Evolutionary conservation across 2,329 filamentous ascomycete species (phyloP).

Genomic region (Aspergillus pseudotamarii): DNA sequence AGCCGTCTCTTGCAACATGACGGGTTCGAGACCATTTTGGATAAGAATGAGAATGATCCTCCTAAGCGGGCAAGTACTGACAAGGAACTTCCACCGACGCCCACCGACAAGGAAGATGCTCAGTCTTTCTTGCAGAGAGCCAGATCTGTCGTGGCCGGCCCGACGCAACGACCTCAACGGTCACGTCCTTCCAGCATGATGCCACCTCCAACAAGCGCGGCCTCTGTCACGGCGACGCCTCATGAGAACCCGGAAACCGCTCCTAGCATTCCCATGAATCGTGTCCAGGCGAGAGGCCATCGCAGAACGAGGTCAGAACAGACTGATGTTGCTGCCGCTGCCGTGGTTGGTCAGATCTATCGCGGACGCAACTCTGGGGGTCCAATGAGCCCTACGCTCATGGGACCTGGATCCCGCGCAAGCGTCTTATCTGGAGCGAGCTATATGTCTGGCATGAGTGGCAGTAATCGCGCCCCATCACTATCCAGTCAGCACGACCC

Average conservation of each 20-base stretch:
- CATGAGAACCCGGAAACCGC: constrained; percentile 52
- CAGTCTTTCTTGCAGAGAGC: constrained; percentile 60
- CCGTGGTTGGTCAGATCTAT: constrained; percentile 88
- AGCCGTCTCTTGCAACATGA: constrained; percentile 91
- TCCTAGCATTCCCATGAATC: constrained; percentile 50
- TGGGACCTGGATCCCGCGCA: constrained; percentile 44
- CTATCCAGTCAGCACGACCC: constrained; percentile 51
- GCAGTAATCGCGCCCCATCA: constrained; percentile 56
- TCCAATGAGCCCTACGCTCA: constrained; percentile 55
- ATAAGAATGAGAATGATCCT: constrained; percentile 67
- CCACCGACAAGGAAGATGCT: constrained; percentile 56
- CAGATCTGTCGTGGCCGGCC: constrained; percentile 60
- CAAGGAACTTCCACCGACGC: constrained; percentile 83
- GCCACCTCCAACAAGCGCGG: constrained; percentile 36
- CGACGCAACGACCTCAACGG: constrained; percentile 40
- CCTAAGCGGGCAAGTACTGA: constrained; percentile 47
- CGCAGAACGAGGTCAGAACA: constrained; percentile 55
- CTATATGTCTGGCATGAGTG: constrained; percentile 57
- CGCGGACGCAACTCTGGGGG: constrained; percentile 62
- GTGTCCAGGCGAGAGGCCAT: constrained; percentile 44
- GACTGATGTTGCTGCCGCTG: constrained; percentile 58
- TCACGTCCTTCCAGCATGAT: constrained; percentile 51
- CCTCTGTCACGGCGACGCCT: constrained; percentile 31
- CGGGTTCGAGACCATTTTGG: constrained; percentile 91
- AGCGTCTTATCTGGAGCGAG: constrained; percentile 45